A percentile compares a stretch with the other conserved stretches of the same genome.
Conservation (phyloP, 1,284 basidiomycete species). For the Cutaneotrichosporon dermatis region DNA sequence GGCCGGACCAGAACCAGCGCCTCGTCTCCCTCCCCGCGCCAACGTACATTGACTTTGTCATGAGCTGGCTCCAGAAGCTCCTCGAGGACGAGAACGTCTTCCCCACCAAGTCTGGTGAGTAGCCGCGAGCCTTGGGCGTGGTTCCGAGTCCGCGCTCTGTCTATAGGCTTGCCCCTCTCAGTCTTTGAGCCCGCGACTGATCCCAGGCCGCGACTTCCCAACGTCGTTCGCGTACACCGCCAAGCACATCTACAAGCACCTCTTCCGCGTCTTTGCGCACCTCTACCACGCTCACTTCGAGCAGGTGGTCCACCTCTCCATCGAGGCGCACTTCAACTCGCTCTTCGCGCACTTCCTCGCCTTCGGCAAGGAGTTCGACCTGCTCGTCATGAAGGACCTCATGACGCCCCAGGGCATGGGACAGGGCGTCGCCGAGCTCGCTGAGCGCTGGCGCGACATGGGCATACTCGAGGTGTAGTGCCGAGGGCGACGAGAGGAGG, state of each 20-base stretch:
- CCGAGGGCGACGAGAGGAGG: neutral
- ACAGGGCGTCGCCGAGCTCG: conserved; percentile 66
- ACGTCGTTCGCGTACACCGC: conserved; percentile 84
- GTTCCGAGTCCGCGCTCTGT: too few relatives aligned
- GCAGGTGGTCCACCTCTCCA: conserved; percentile 83
- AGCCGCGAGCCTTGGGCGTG: too few relatives aligned
- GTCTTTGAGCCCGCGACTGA: too few relatives aligned
- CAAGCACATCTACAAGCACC: conserved; percentile 94
- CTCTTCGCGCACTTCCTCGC: conserved; percentile 95
- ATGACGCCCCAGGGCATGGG: conserved; percentile 51
- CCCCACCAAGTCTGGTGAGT: conserved; percentile 85
- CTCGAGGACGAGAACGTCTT: conserved; percentile 89
- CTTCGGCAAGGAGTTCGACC: conserved; percentile 75
- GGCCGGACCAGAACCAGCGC: conserved; percentile 94
- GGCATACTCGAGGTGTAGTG: conserved; percentile 59
- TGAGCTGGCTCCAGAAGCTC: conserved; percentile 96
- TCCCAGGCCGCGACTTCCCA: conserved; percentile 89
- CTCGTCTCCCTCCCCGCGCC: conserved; percentile 90
- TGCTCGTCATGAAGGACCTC: conserved; percentile 77
- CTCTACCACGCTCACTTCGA: conserved; percentile 94
- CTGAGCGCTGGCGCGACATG: conserved; percentile 85
- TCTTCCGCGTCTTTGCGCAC: conserved; percentile 95
- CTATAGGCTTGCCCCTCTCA: too few relatives aligned
- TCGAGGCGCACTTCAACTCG: conserved; percentile 97
- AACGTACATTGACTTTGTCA: conserved; percentile 97